Evolutionary conservation across 139 green algal species (phyloP).

Genomic region (Gonium pectorale): DNA sequence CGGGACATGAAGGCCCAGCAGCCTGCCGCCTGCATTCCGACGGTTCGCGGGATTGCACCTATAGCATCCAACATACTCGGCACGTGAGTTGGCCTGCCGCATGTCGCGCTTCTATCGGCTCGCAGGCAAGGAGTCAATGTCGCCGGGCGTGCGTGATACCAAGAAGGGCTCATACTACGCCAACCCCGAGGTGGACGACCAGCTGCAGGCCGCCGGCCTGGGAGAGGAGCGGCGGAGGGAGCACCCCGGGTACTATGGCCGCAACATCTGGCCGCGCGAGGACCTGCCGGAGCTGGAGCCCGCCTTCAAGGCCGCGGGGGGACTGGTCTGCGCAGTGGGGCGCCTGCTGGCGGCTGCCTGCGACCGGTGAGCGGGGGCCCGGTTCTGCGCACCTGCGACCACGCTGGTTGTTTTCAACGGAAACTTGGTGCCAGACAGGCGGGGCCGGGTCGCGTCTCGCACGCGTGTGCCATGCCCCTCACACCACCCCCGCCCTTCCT

Average conservation of each 20-base stretch:
- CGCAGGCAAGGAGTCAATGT: slow-evolving; percentile 67
- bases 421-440: no score
- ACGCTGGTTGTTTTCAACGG: background rate
- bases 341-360: slow-evolving; percentile 65
- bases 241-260: slow-evolving; percentile 67
- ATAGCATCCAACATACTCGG: no score
- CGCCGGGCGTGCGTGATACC: slow-evolving; percentile 63
- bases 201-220: background rate
- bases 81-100: no score
- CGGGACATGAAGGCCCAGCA: no score
- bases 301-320: slow-evolving; percentile 77
- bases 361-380: slow-evolving; percentile 49
- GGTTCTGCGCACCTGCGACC: background rate
- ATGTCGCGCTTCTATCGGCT: no score
- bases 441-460: no score
- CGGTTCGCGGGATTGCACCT: no score
- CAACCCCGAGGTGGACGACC: slow-evolving; percentile 66
- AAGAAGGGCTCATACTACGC: slow-evolving; percentile 79
- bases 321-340: slow-evolving; percentile 66
- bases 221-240: slow-evolving; percentile 11
- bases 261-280: slow-evolving; percentile 81
- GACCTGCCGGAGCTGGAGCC: slow-evolving; percentile 74
- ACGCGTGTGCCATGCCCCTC: no score
- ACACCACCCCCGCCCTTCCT: background rate
- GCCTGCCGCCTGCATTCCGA: no score